phyloP scores from a whole-genome alignment of 345 rosid genomes.

The Eucalyptus microcorys region DNA sequence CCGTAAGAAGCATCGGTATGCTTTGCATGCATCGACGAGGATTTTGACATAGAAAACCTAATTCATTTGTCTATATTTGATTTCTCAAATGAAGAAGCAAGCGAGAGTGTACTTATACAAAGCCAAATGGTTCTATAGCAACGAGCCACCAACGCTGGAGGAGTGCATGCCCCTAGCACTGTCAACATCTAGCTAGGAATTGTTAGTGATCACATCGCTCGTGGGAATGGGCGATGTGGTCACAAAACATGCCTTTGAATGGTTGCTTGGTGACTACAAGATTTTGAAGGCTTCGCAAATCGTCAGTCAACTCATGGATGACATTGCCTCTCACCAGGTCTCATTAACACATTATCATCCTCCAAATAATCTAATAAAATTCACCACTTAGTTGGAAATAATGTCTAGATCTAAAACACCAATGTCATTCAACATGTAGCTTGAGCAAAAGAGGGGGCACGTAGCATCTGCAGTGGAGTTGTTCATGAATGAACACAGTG shows the following conservation, averaged over 20 bases:
- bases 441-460: not conserved
- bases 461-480: not conserved
- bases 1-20: accelerated
- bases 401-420: not conserved
- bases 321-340: not conserved
- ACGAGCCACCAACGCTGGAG: not conserved
- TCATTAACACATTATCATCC: not conserved
- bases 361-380: not conserved
- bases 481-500: not conserved
- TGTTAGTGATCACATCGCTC: not conserved
- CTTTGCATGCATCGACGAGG: not conserved
- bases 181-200: not conserved
- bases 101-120: not conserved
- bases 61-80: not conserved
- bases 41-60: not conserved
- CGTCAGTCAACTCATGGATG: not conserved
- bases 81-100: not conserved
- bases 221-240: not conserved
- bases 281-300: not conserved
- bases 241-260: not conserved
- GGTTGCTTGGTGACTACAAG: not conserved
- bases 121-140: not conserved
- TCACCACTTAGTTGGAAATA: not conserved
- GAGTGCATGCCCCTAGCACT: not conserved
- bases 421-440: not conserved